Evolutionary conservation across 2,329 filamentous ascomycete genomes (phyloP), one percentile per base, ranked within the genome.

Genomic region (Talaromyces sp.): DNA sequence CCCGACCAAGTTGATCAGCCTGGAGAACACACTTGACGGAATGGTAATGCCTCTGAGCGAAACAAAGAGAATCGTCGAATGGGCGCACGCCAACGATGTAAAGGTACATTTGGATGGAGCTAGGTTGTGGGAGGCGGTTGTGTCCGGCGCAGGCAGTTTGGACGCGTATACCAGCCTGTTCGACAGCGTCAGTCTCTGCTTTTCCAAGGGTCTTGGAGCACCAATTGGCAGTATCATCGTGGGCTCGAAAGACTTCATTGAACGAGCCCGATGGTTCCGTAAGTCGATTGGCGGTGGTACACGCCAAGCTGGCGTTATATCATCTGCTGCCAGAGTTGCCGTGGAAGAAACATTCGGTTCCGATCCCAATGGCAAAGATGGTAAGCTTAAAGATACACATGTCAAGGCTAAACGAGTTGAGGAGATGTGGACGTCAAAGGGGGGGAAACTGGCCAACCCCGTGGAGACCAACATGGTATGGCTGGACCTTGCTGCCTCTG

Each of bases 401-500:
- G 74, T 75, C 48, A 81, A 81, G 31, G 88, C 89, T 2, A 81
- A 81, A 70, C 77, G 77, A 64, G 78, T 92, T 22, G 84, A 81
- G 25, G 75, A 78, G 33, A 71, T 88, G 63, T 96, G 91, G 91
- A 81, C 78, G 5, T 75, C 75, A 15, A 77, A 86, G 53, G 90
- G 90, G 4, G 91, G 90, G 1, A 84, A 82, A 72, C 73, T 91
- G 58, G 73, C 80, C 19, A 79, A 86, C 60, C 87, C 88, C 0
- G 86, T 89, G 1, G 86, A 96, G 68, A 95, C 91, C n/a, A 96
- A 96, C 74, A 95, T 96, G 89, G 84, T 90, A 35, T 96, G 89
- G 90, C 68, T 95, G 59, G 87, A 95, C 70, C 76, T 94, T 15
- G 81, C 84, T 31, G 80, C 80, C 1, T 81, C 83, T 10, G 82